Base-by-base conservation (phyloP, 2,329 filamentous ascomycete species). In the Chaetomium sp. region DNA sequence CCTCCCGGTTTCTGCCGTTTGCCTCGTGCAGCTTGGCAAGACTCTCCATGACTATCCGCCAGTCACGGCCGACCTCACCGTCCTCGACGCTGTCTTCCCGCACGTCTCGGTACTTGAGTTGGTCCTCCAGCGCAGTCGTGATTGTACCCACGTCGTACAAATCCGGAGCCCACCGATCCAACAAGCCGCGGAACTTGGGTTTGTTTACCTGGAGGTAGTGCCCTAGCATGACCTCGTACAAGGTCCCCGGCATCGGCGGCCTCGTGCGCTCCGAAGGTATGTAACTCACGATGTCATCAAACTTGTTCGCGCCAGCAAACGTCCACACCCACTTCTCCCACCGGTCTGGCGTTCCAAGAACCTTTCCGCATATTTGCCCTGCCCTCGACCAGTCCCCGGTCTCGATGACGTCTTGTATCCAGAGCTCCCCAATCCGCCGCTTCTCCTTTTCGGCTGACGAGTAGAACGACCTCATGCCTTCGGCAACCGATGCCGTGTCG, bases 271-370 rank as follows among this genome's bases (percentile, higher is more conserved):
- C 85, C 1, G 86, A 87, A 0, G 95, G 95, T 33, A 99, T 91
- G 72, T 90, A 88, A 42, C 90, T 85, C 5, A 91, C 90, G 66
- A 99, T 97, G 71, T 97, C 93, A 74, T 97, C 92, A 71, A 96
- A 92, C 73, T 88, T 92, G 68, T 91, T 85, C 2, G 91, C 90
- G 49, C 92, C 90, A 8, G 93, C 92, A 78, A 99, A 99, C 0
- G 87, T 89, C 87, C 91, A 96, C 5, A 96, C 90, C 93, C 94
- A 98, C 72, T 96, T 92, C 78, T 98, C 93, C 95, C 95, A 99
- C 70, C 90, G 83, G 56, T 90, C 83, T 0, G 92, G 87, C 1
- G 89, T 92, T 51, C 87, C 87, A 1, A 99, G 81, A 0, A 97
- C 93, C 72, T 89, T 92, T 16, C 90, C 91, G 65, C 93, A 94